Evolutionary conservation across 805 yeast genomes (phyloP).

Genomic region (Debaryomyces hansenii): DNA sequence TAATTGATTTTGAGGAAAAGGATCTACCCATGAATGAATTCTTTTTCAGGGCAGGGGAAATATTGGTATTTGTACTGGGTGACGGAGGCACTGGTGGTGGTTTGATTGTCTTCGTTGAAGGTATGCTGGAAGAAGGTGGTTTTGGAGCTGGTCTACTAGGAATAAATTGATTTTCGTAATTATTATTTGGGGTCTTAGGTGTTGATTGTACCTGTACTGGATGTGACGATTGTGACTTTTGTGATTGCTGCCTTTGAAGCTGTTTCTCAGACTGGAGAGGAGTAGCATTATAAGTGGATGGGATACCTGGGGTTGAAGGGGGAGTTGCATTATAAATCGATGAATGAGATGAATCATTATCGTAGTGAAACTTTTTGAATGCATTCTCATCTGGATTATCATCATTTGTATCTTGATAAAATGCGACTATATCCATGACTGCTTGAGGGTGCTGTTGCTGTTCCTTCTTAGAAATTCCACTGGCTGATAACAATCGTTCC

Average conservation of each 20-base stretch:
- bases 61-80: constrained; percentile 11
- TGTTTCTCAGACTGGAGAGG: constrained; percentile 3
- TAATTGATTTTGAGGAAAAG: constrained; percentile 38
- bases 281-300: constrained; percentile 5
- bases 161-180: constrained; percentile 47
- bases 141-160: constrained; percentile 72
- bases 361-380: constrained; percentile 41
- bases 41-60: constrained; percentile 12
- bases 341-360: constrained; percentile 18
- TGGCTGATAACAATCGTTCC: constrained; percentile 78
- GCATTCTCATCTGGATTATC: constrained; percentile 42
- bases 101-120: constrained; percentile 4
- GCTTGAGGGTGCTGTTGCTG: constrained; percentile 93
- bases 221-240: constrained; percentile 1
- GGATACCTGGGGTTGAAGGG: constrained; percentile 16
- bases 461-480: constrained; percentile 86
- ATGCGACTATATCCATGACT: constrained; percentile 86
- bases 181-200: constrained; percentile 29
- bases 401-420: constrained; percentile 63
- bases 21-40: constrained; percentile 32
- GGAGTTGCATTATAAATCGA: constrained; percentile 28
- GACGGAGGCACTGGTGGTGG: constrained; percentile 6
- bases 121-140: constrained; percentile 38
- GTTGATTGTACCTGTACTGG: constrained; percentile 4
- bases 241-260: constrained; percentile 5